Evolutionary conservation across 2,329 filamentous ascomycete genomes (phyloP).

Genomic region (Westerdykella aurantiaca): DNA sequence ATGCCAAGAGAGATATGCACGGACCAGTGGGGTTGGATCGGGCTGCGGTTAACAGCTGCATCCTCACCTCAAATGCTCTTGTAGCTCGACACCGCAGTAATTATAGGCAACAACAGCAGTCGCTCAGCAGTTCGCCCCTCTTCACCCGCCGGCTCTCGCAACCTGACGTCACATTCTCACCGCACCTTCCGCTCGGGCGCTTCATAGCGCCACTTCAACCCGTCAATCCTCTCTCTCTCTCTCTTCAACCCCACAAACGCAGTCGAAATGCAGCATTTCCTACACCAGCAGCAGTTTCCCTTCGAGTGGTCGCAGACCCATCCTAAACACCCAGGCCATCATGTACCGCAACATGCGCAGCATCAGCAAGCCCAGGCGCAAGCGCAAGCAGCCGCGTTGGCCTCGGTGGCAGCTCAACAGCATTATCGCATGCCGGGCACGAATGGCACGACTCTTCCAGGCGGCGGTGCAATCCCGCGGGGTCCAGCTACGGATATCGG

Average conservation of each 20-base stretch:
- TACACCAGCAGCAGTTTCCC: conserved; percentile 57
- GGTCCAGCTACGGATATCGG: conserved; percentile 35
- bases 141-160: background rate
- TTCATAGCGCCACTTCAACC: background rate
- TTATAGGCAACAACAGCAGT: too few species aligned
- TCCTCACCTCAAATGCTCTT: conserved; percentile 11
- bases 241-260: conserved; percentile 29
- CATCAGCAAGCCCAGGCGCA: conserved; percentile 47
- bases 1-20: too few species aligned
- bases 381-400: conserved; percentile 47
- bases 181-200: conserved; percentile 5
- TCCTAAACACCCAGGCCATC: conserved; percentile 37
- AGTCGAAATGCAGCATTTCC: conserved; percentile 53
- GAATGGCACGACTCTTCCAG: conserved; percentile 48
- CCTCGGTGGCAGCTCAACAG: conserved; percentile 46
- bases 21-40: too few species aligned
- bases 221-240: background rate
- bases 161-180: conserved; percentile 4
- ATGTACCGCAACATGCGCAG: conserved; percentile 38
- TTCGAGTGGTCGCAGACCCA: conserved; percentile 45
- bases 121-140: too few species aligned
- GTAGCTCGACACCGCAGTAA: conserved; percentile 6
- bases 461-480: conserved; percentile 33
- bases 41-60: conserved; percentile 10
- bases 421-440: conserved; percentile 69